Evolutionary conservation across 306 rosid genomes (phyloP), one percentile per base, ranked within the genome.

Genomic region (Pterocarpus santalinus): DNA sequence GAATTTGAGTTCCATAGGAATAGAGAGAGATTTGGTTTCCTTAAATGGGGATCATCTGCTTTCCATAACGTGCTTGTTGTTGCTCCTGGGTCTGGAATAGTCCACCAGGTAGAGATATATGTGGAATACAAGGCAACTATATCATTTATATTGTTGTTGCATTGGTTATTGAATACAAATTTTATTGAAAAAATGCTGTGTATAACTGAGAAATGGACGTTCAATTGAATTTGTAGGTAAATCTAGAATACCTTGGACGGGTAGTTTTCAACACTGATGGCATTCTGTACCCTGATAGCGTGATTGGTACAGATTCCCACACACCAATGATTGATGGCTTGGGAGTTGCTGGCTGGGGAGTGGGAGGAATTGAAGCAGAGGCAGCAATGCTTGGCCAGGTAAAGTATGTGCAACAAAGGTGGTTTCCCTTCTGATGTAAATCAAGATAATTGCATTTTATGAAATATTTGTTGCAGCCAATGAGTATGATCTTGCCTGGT

Each of bases 371-470:
- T 44, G 95, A 91, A 89, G 96, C 96, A 75, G 94, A 91, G 84
- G 97, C 97, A 60, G 65, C 97, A 36, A 91, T 91, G 94, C 97
- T 91, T 85, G 97, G 97, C 49, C 91, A 88, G 97, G 94, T 91
- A 82, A 74, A 43, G 39, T 14, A 49, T 76, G 64, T 33, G 30
- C 49, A 55, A 70, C 30, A 44, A 32, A 39, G 80, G 52, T 38
- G 30, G 38, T 8, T 73, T 57, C 2, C 30, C 30, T 57, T 44
- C 9, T 28, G 14, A 30, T 34, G 11, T 46, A 28, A 43, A 74
- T 74, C 43, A 64, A 38, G 13, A 76, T 4, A 47, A 46, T 5
- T 63, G 51, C 35, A 63, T 63, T 17, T 33, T 12, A 64, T 49
- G 39, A 76, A 34, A 34, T 35, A 22, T 75, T 65, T 41, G 2